Conservation (phyloP, 805 yeast species). For the Candida khao-thaluensis region DNA sequence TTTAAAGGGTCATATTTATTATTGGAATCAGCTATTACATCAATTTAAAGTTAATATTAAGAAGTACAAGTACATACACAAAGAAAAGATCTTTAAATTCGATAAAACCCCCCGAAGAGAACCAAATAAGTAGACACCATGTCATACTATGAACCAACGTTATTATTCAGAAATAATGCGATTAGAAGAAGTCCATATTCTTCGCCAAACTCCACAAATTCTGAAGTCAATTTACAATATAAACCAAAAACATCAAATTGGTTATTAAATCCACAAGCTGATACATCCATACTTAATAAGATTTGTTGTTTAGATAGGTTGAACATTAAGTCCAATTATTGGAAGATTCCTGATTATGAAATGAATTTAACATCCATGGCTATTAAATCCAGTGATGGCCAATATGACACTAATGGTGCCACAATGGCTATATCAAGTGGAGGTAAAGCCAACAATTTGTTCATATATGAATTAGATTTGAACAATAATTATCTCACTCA, state of each 20-base stretch:
- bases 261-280: slow-evolving; percentile 29
- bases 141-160: slow-evolving; percentile 39
- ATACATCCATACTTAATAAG: slow-evolving; percentile 39
- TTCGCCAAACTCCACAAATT: slow-evolving; percentile 20
- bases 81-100: too few species aligned
- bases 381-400: slow-evolving; percentile 13
- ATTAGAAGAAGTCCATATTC: slow-evolving; percentile 26
- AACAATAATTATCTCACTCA: slow-evolving; percentile 48
- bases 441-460: slow-evolving; percentile 43
- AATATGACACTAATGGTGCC: slow-evolving; percentile 21
- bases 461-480: slow-evolving; percentile 48
- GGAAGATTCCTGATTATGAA: slow-evolving; percentile 45
- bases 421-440: slow-evolving; percentile 56
- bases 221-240: slow-evolving; percentile 3
- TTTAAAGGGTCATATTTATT: not conserved
- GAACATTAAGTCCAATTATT: slow-evolving; percentile 44
- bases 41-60: too few species aligned
- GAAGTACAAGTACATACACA: too few species aligned
- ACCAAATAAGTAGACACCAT: too few species aligned
- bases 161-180: slow-evolving; percentile 43
- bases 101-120: too few species aligned
- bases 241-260: slow-evolving; percentile 22
- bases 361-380: slow-evolving; percentile 47
- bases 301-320: slow-evolving; percentile 40
- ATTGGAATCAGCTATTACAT: not conserved